Evolutionary conservation across 2,329 filamentous ascomycete genomes (phyloP).

Genomic region (Didymella pomorum): DNA sequence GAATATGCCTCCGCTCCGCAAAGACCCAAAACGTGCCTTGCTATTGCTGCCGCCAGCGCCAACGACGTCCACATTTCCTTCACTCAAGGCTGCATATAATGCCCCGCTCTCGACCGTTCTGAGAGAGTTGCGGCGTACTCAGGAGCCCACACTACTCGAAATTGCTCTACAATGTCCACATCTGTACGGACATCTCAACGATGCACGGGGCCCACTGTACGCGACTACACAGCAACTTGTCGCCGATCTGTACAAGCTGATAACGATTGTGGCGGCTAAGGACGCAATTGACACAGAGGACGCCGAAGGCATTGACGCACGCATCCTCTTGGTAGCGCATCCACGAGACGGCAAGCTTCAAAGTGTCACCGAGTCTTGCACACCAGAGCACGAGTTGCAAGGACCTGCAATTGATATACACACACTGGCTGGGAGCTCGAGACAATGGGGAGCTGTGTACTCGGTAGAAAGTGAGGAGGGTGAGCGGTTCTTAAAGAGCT

Average conservation of each 20-base stretch:
- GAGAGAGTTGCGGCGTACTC: conserved; percentile 47
- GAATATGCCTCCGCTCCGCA: conserved; percentile 40
- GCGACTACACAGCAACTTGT: conserved; percentile 74
- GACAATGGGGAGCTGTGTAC: conserved; percentile 72
- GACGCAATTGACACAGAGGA: conserved; percentile 69
- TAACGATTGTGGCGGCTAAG: conserved; percentile 74
- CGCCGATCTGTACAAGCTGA: conserved; percentile 78
- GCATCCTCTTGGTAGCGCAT: conserved; percentile 77
- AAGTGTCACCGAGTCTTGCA: conserved; percentile 30
- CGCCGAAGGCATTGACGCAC: conserved; percentile 75
- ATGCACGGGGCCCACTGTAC: conserved; percentile 68
- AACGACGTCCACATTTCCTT: conserved; percentile 48
- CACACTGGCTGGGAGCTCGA: conserved; percentile 57
- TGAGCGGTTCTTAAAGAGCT: conserved; percentile 63
- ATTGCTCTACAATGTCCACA: conserved; percentile 71
- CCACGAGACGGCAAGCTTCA: conserved; percentile 43
- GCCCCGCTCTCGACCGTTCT: conserved; percentile 54
- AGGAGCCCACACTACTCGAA: conserved; percentile 58
- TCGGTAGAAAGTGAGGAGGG: conserved; percentile 71
- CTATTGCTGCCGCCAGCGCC: conserved; percentile 57
- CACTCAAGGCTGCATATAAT: conserved; percentile 55
- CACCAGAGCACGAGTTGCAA: conserved; percentile 42
- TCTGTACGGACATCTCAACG: conserved; percentile 61
- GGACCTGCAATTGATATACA: conserved; percentile 62
- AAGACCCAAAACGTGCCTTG: conserved; percentile 40